Evolutionary conservation across 208 protist genomes (phyloP), one percentile per base, ranked within the genome.

Genomic region (Histomonas meleagridis): DNA sequence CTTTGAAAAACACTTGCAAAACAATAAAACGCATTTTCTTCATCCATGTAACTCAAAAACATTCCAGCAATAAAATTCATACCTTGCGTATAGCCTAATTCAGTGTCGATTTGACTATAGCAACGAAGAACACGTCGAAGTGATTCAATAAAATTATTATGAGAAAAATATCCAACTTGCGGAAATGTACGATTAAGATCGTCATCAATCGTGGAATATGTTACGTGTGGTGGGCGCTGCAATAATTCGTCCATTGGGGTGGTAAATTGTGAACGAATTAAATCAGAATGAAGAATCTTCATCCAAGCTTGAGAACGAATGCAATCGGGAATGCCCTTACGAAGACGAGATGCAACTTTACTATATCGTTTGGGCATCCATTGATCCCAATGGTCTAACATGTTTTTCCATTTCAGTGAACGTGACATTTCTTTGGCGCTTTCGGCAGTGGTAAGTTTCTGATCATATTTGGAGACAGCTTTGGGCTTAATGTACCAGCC

Each of bases 31-130:
- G 76, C 76, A 5, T 26, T 86, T 86, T 86, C 76, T 55, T 86
- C 76, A n/a, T 86, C 76, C 76, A 38, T 23, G 26, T 86, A 86
- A 26, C 18, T 5, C 0, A 86, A 51, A 51, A 86, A 38, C 46
- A 86, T 51, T 9, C 76, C 76, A 4, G 76, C 76, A 55, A 86
- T 86, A 46, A 86, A 86, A 49, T 43, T 86, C 76, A 55, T 57
- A 26, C 76, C 76, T 35, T 86, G 76, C 9, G 76, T 86, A 86
- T 86, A 86, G 51, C 46, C 76, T 53, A 86, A 53, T 46, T 32
- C 46, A 16, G 18, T 7, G 18, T 86, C 76, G 55, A 23, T 51
- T 49, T 86, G 76, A 32, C 76, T 18, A 46, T 86, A 86, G 12
- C 40, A 43, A 49, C 38, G 55, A 32, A 86, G 46, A 86, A 86